Percentiles rank a stretch among this genome's conserved stretches.
Evolutionary conservation across 176 grass and related monocot species (phyloP).

Genomic region (Neostapfia colusana): DNA sequence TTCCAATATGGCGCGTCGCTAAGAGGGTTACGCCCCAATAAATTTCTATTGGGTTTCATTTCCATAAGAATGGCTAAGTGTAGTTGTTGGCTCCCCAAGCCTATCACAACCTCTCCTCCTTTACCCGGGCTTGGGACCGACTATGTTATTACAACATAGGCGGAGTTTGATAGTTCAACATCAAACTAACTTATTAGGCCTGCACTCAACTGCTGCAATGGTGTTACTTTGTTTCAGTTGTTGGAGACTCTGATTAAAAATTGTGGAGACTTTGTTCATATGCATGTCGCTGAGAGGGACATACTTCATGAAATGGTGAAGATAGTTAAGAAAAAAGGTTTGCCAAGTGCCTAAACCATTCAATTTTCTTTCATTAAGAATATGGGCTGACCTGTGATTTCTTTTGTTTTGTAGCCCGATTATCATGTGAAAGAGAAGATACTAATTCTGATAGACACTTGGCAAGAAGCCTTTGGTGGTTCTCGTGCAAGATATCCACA

Average conservation of each 20-base stretch:
- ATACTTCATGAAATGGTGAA: constrained; percentile 94
- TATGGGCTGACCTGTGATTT: constrained; percentile 6
- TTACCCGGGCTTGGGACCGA: too few relatives aligned
- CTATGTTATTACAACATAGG: too few relatives aligned
- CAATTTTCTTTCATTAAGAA: constrained; percentile 4
- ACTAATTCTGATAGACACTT: constrained; percentile 77
- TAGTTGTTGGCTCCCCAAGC: too few relatives aligned
- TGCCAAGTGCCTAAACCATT: not conserved
- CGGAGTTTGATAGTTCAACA: constrained; percentile 6
- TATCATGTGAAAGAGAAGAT: constrained; percentile 68
- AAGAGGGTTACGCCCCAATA: too few relatives aligned
- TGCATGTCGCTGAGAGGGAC: constrained; percentile 87
- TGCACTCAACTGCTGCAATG: constrained; percentile 38
- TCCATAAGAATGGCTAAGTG: too few relatives aligned
- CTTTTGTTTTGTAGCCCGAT: constrained; percentile 48
- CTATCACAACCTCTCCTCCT: too few relatives aligned
- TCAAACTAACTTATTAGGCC: not conserved
- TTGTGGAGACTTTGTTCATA: constrained; percentile 90
- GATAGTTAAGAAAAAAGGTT: constrained; percentile 97
- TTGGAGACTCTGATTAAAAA: constrained; percentile 94
- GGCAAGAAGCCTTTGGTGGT: constrained; percentile 99
- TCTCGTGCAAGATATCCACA: constrained; percentile 78
- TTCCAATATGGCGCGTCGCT: too few relatives aligned
- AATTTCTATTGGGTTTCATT: too few relatives aligned
- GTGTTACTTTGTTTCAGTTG: constrained; percentile 54